Conservation (phyloP, 2,329 filamentous ascomycete species). For the Penicillium griseofulvum region DNA sequence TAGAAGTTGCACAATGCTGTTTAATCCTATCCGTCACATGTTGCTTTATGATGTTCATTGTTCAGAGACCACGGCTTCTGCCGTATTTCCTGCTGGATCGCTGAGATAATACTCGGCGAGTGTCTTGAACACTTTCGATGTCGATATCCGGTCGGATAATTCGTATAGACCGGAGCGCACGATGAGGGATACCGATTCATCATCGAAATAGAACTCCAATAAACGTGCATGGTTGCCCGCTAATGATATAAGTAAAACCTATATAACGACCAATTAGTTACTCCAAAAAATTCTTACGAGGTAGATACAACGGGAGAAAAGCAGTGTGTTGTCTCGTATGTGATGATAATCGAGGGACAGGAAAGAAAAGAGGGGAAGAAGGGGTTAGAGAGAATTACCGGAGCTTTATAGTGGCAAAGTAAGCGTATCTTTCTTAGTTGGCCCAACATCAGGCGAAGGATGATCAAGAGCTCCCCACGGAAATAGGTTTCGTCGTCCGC, state of each 20-base stretch:
- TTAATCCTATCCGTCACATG: constrained; percentile 2
- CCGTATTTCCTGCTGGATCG: not conserved
- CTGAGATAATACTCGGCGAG: not conserved
- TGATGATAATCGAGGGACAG: too few relatives aligned
- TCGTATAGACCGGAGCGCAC: not conserved
- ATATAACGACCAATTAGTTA: not conserved
- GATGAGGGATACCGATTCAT: not conserved
- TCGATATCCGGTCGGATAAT: not conserved
- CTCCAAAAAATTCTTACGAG: too few relatives aligned
- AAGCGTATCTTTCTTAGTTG: not conserved
- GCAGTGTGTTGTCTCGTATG: too few relatives aligned
- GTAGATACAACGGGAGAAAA: too few relatives aligned
- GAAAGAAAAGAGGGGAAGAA: not conserved
- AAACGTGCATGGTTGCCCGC: not conserved
- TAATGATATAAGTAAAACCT: not conserved
- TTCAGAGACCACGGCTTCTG: constrained; percentile 10
- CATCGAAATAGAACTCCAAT: not conserved
- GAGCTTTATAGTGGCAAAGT: not conserved
- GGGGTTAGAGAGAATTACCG: not conserved
- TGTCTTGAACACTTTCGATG: not conserved
- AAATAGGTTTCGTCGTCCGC: not conserved
- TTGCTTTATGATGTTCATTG: constrained; percentile 16
- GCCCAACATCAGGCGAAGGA: not conserved
- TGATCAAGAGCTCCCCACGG: not conserved
- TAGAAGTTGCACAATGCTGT: not conserved